phyloP scores from a whole-genome alignment of 2,329 filamentous ascomycete species.

The Didymella exigua region DNA sequence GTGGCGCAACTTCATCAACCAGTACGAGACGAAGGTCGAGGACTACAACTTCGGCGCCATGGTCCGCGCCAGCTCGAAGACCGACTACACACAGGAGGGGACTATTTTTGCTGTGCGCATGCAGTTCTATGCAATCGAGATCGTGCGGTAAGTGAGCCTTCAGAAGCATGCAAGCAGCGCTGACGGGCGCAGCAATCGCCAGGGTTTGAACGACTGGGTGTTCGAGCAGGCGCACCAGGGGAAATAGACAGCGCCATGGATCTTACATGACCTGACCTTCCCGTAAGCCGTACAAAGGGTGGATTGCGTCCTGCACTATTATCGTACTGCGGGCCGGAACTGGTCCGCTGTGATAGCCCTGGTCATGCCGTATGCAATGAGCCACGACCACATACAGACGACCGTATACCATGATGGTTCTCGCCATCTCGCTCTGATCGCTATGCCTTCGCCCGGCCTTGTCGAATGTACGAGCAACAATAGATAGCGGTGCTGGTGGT shows the following conservation, averaged over 20 bases:
- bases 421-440: background rate
- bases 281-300: background rate
- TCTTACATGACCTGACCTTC: background rate
- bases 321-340: conserved; percentile 4
- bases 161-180: conserved; percentile 1
- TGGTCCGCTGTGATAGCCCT: conserved; percentile 5
- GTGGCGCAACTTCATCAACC: conserved; percentile 93
- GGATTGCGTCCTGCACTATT: conserved; percentile 10
- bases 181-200: conserved; percentile 67
- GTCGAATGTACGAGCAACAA: background rate
- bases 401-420: background rate
- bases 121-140: conserved; percentile 84
- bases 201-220: conserved; percentile 94
- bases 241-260: conserved; percentile 23
- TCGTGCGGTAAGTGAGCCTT: conserved; percentile 62
- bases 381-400: background rate
- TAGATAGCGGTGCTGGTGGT: background rate
- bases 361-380: conserved; percentile 2
- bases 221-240: conserved; percentile 76
- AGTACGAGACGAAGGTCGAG: conserved; percentile 91
- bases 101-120: conserved; percentile 89
- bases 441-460: conserved; percentile 4
- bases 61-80: conserved; percentile 76
- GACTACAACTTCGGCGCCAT: conserved; percentile 99
- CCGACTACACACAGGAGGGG: conserved; percentile 84